These are phyloP conservation scores for Lyophyllum semitale DNA, from an alignment of 768 basidiomycete species.

Conservation along the genomic window DNA sequence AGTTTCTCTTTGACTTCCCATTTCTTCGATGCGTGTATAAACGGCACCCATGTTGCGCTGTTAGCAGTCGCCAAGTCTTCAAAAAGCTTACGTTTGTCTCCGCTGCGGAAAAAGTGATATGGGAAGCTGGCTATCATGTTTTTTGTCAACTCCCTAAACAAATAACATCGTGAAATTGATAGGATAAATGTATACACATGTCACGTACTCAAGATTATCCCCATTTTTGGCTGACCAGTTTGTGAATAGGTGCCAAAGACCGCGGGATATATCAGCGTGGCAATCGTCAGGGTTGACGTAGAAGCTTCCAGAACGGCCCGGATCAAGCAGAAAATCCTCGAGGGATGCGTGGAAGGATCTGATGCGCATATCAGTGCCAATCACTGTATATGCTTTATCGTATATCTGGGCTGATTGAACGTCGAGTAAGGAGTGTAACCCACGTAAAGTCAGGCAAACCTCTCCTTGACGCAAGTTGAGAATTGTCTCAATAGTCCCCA, in stretches of 20 bases:
- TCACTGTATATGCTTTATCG: not conserved
- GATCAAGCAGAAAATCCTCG: conserved; percentile 2
- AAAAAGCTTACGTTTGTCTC: not conserved
- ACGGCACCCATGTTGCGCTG: not conserved
- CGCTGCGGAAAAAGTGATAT: not conserved
- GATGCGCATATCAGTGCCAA: not conserved
- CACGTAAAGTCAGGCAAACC: not conserved
- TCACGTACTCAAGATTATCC: not conserved
- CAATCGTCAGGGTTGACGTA: not conserved
- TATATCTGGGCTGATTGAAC: not conserved
- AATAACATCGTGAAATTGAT: not conserved
- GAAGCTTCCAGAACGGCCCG: not conserved
- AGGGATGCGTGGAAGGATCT: conserved; percentile 3
- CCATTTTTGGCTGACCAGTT: not conserved
- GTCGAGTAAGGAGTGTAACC: not conserved
- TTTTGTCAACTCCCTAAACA: not conserved
- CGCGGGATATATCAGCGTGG: not conserved
- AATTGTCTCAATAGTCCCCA: too few relatives aligned
- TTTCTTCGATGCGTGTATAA: not conserved
- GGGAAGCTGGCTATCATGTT: not conserved
- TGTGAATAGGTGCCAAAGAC: not conserved
- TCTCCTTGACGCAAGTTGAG: too few relatives aligned
- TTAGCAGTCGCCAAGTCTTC: not conserved
- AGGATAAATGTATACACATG: not conserved
- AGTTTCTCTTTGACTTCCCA: not conserved